Base-by-base conservation (phyloP, 345 rosid genomes). In the Clausena lansium region DNA sequence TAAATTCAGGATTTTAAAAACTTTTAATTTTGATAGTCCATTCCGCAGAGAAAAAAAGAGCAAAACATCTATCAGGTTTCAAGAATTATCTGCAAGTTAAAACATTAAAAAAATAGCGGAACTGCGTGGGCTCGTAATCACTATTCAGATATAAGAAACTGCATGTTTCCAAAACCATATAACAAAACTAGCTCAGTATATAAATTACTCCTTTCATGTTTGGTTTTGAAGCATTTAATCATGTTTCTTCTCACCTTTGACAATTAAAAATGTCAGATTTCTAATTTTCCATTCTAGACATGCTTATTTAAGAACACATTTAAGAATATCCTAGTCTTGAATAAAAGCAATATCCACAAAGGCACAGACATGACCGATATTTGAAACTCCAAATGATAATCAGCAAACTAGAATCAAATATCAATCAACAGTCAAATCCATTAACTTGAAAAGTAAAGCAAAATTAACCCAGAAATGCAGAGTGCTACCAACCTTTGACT, bases 401-500 rank as follows among this genome's bases (percentile, higher is more conserved):
- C 36, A 28, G 60, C 15, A 64, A 30, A 45, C 28, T 25, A 19
- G 58, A 65, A 63, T 32, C 14, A 63, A 14, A 32, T 52, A n/a
- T 30, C 32, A 30, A 67, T 71, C 59, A 81, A 10, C 32, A 7
- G 61, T 47, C n/a, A 47, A 33, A 52, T 28, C 60, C 11, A 32
- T 68, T 55, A 77, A 50, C 22, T 50, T 24, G 67, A n/a, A 57
- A 3, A 61, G 58, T 32, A 41, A 74, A 73, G 55, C 65, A 38
- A 36, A 13, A 64, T 17, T 25, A 57, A 39, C 8, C 25, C 9
- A 59, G 61, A 52, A 4, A 57, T 17, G 2, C 1, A 24, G 20
- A 32, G 11, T 28, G 69, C 30, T 9, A 35, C 76, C 41, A 30
- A 89, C 95, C 98, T 92, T 87, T 89, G 47, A 94, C 71, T 58